Base-by-base conservation (phyloP, 108 stramenopile genomes). In the Cylindrotheca closterium region DNA sequence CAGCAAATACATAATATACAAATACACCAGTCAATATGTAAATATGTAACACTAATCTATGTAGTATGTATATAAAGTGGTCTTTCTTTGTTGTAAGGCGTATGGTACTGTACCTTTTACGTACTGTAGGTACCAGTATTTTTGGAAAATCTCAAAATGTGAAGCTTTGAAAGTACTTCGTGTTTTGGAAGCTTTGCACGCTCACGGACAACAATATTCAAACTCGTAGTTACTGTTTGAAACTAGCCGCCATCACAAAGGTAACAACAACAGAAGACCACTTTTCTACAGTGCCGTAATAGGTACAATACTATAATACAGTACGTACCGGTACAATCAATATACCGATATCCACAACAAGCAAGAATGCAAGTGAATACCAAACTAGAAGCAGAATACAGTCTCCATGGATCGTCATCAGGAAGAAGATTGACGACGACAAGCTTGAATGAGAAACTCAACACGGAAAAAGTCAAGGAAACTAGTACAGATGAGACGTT, bases 381-480 rank as follows among this genome's bases (percentile, higher is more conserved):
- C 10, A 42, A 42, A 42, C 7, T 10, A 7, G 37, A 42, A 10
- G 37, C 15, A 15, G 37, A 42, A 42, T 42, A 42, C 15, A 15
- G 10, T 15, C 37, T 42, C 37, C 37, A 42, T 42, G 37, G 15
- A 42, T 42, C 37, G 7, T 7, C 7, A 42, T 10, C 7, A 7
- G 15, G 37, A 10, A 42, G 15, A 42, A 42, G 37, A 42, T 7
- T 15, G 37, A 42, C 21, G 61, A 63, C 63, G 12, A 66, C 70
- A 2, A 79, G 63, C 37, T 34, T 83, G 34, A 83, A 79, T 51
- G 71, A 78, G 18, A 54, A 60, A 0, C 50, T 83, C 4, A 30
- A 78, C 30, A 64, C 78, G 22, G 32, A 71, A 10, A 58, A 72
- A 30, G 57, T 79, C 32, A 73, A 79, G 47, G 50, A 78, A 3